phyloP scores from a whole-genome alignment of 2,329 filamentous ascomycete species.

The Cladosporium sp. region DNA sequence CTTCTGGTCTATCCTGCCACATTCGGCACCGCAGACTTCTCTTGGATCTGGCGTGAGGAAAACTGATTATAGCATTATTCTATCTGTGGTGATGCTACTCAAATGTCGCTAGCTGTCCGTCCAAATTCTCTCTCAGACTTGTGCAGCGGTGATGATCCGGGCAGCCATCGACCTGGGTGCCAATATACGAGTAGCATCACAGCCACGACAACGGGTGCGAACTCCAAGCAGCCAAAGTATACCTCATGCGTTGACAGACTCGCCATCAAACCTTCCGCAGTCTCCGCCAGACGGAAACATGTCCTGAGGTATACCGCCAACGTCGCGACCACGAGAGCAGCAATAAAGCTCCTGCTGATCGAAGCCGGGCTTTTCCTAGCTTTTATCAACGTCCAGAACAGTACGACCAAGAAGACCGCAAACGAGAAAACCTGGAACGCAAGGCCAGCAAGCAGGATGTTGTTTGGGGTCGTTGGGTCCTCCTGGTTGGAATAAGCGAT shows the following conservation, averaged over 20 bases:
- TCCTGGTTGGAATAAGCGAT: conserved; percentile 49
- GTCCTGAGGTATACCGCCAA: conserved; percentile 55
- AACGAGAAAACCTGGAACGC: conserved; percentile 57
- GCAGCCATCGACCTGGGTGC: conserved; percentile 46
- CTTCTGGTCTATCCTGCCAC: conserved; percentile 25
- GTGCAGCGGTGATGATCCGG: neutral
- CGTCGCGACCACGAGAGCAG: conserved; percentile 47
- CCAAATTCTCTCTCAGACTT: conserved; percentile 12
- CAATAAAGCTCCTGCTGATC: conserved; percentile 43
- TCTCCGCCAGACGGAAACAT: conserved; percentile 57
- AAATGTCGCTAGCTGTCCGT: neutral
- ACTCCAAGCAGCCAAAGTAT: conserved; percentile 57
- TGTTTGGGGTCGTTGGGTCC: conserved; percentile 54
- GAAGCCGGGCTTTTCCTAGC: conserved; percentile 34
- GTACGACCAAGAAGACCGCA: conserved; percentile 49
- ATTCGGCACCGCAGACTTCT: conserved; percentile 14
- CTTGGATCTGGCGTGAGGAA: conserved; percentile 16
- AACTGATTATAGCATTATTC: neutral
- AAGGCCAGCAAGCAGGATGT: conserved; percentile 57
- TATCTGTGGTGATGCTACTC: neutral
- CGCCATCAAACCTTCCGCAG: conserved; percentile 50
- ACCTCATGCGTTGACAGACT: conserved; percentile 52
- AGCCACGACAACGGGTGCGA: conserved; percentile 54
- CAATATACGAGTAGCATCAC: conserved; percentile 48
- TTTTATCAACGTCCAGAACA: conserved; percentile 44